A percentile compares a stretch with the other conserved stretches of the same genome.
These are phyloP conservation scores for Gossypium raimondii DNA, from an alignment of 345 rosid species.

Conservation along the genomic window DNA sequence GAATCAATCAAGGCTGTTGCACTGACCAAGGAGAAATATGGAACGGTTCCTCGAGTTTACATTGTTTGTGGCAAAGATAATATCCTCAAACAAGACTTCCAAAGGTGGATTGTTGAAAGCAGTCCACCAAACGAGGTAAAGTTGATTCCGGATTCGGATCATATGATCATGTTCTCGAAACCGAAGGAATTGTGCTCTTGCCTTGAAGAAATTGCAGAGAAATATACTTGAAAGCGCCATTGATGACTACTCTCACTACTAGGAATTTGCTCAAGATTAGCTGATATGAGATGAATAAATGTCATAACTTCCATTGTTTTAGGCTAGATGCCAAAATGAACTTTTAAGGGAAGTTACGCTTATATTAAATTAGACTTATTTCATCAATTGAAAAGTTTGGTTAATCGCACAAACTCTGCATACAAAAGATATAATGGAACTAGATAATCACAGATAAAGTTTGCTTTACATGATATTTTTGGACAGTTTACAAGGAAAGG, in stretches of 20 bases:
- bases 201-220: constrained; percentile 30
- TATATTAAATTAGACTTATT: too few species aligned
- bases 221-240: neutral
- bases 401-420: too few species aligned
- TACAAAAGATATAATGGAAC: too few species aligned
- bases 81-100: constrained; percentile 3
- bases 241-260: neutral
- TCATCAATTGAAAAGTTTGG: too few species aligned
- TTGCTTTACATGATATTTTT: neutral
- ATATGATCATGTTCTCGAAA: constrained; percentile 42
- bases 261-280: neutral
- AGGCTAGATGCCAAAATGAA: too few species aligned
- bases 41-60: constrained; percentile 28
- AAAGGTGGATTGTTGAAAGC: constrained; percentile 36
- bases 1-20: neutral
- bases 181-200: constrained; percentile 25
- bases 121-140: constrained; percentile 30
- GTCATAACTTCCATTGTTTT: too few species aligned
- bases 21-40: constrained; percentile 27
- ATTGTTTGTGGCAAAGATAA: constrained; percentile 31
- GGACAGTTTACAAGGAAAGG: constrained; percentile 1
- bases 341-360: too few species aligned
- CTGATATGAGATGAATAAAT: neutral
- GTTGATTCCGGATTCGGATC: constrained; percentile 36
- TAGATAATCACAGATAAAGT: too few species aligned